Base-by-base conservation (phyloP, 2,329 filamentous ascomycete genomes). In the Aspergillus awamori region DNA sequence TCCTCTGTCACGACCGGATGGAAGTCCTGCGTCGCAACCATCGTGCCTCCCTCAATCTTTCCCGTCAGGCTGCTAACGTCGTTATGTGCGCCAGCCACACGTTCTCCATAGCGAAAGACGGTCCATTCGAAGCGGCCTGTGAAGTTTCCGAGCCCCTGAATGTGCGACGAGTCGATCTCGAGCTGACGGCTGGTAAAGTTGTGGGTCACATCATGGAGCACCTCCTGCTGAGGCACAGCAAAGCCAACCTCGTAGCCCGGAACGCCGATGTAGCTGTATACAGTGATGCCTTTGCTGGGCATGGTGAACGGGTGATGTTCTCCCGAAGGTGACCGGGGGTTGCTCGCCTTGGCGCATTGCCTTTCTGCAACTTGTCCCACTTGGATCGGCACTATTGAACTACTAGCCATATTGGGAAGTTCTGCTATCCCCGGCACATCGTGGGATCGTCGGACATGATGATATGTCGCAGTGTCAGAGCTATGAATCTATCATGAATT, bases 191-290 rank as follows among this genome's bases (percentile, higher is more conserved):
- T 20, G 17, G 53, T 47, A 17, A 56, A 56, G 36, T 56, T 56
- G 26, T 45, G 24, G 53, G 41, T 15, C 13, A 11, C 11, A 28
- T 43, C 30, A 28, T 33, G 53, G 26, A 56, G 26, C 24, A 47
- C 53, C 6, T 45, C 38, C 26, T 56, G 26, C 20, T 30, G 15
- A 6, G 53, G 53, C 10, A 56, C 30, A 28, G 53, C 20, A 28
- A 56, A 56, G 28, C 53, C 53, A 26, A 56, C 41, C 26, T 28
- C 39, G 53, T 56, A 56, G 10, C 53, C 53, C 3, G 41, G 24
- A 10, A 56, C 53, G 15, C 39, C 39, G 53, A 56, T 43, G n/a
- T 56, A 56, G 41, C 53, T 56, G 53, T 56, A 56, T 11, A 47
- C 53, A 8, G 53, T 47, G 30, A 56, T 20, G 5, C 53, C 53